Percentiles rank a stretch among this genome's conserved stretches.
Evolutionary conservation across 106 monocot genomes (phyloP).

Genomic region (Acorus calamus): DNA sequence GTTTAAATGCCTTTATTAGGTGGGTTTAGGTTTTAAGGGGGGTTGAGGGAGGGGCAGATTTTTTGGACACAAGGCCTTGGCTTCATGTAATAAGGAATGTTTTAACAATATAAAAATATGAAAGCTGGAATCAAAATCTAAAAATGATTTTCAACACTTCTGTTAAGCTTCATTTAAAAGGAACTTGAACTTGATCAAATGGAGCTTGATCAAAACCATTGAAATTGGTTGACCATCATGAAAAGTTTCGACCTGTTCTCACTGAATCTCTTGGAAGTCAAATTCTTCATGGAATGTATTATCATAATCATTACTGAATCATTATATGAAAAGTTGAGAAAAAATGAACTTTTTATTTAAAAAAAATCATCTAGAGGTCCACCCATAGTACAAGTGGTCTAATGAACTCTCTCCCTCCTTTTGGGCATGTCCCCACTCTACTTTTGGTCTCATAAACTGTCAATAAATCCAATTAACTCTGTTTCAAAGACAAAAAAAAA

Average conservation of each 20-base stretch:
- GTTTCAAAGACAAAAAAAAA: no score
- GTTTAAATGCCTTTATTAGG: constrained; percentile 19
- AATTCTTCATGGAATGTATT: no score
- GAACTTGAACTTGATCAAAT: not conserved
- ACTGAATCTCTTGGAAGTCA: no score
- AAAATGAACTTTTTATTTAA: not conserved
- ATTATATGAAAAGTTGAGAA: constrained; percentile 3
- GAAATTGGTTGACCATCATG: no score
- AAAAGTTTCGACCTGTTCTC: no score
- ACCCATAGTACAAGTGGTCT: not conserved
- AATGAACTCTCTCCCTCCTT: not conserved
- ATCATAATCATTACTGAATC: constrained; percentile 20
- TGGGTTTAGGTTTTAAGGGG: constrained; percentile 4
- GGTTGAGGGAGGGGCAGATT: no score
- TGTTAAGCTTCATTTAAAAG: not conserved
- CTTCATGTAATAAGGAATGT: constrained; percentile 1
- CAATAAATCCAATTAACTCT: no score
- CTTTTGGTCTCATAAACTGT: no score
- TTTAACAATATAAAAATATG: no score
- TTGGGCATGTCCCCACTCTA: no score
- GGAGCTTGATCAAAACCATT: not conserved
- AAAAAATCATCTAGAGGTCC: constrained; percentile 3
- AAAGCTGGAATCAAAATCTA: not conserved
- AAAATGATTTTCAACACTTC: not conserved
- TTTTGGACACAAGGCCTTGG: constrained; percentile 4